Evolutionary conservation across 2,329 filamentous ascomycete species (phyloP), one percentile per base, ranked within the genome.

Genomic region (Fusarium sp.): DNA sequence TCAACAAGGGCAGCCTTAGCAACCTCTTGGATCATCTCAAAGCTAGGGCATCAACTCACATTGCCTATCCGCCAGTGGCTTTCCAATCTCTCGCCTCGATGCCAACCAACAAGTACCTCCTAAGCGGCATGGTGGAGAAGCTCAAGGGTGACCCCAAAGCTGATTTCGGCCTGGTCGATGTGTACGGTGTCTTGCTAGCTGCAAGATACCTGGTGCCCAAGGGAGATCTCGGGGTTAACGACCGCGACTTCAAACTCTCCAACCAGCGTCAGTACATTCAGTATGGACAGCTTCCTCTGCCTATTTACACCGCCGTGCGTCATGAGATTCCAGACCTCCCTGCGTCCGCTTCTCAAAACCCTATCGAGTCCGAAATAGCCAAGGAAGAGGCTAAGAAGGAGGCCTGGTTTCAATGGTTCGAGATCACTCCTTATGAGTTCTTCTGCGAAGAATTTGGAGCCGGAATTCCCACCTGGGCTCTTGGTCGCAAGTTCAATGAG

Each of bases 361-460:
- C 53, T 18, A 76, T 75, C 50, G 80, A 33, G 58, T 83, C 1
- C 6, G 68, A 71, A 29, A 67, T 71, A 16, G 69, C 68, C 25
- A 71, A 71, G 34, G 84, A 89, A 64, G 79, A 81, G 18, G 84
- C 82, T 9, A 88, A 81, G 74, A 84, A 85, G 64, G 91, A 96
- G 75, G 86, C 93, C 2, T 98, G 94, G 92, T 99, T 98, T 74
- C 95, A 99, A 74, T 98, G 96, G 95, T 97, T 96, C 72, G 96
- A 99, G 76, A 91, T 95, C 74, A 96, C 93, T 0, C 95, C 95
- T 0, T 97, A 96, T 75, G 95, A 98, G 77, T 91, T 97, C 77
- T 97, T 96, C 79, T 97, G 93, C 73, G 95, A 98, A 79, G 95
- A 97, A 75, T 90, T 97, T 55, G 86, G 87, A 23, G 93, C 95